Conservation (phyloP, 495 filamentous ascomycete genomes). For the Xylaria bambusicola region DNA sequence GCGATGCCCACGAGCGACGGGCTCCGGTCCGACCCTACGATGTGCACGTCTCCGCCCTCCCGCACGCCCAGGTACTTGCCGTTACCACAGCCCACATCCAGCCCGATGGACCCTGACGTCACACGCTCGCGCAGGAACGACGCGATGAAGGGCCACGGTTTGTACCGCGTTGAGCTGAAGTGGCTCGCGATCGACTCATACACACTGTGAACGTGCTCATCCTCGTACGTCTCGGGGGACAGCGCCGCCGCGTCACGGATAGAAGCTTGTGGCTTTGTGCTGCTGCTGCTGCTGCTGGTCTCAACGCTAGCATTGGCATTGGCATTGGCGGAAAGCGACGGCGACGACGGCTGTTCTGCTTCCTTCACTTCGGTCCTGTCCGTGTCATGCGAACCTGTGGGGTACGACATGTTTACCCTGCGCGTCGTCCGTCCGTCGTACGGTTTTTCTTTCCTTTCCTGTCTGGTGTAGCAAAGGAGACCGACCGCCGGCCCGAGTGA, state of each 20-base stretch:
- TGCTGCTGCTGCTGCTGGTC: not conserved
- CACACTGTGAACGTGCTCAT: constrained; percentile 83
- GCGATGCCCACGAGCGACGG: constrained; percentile 76
- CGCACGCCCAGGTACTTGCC: constrained; percentile 86
- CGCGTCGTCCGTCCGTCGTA: not conserved
- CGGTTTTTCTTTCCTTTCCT: not conserved
- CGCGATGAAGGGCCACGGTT: constrained; percentile 95
- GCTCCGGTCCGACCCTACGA: constrained; percentile 87
- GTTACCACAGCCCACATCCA: constrained; percentile 95
- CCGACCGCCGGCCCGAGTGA: too few relatives aligned
- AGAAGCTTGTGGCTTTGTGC: not conserved
- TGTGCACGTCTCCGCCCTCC: constrained; percentile 76
- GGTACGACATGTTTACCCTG: constrained; percentile 11
- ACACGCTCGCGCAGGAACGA: constrained; percentile 67
- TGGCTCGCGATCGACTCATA: constrained; percentile 94
- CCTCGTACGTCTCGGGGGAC: constrained; percentile 62
- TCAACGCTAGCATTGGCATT: not conserved
- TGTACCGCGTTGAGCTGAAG: constrained; percentile 94
- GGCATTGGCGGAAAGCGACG: not conserved
- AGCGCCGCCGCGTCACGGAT: constrained; percentile 32
- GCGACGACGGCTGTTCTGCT: not conserved
- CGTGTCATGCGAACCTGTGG: constrained; percentile 17
- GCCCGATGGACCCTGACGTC: constrained; percentile 72
- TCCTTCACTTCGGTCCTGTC: constrained; percentile 6
- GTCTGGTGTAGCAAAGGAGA: too few relatives aligned